Base-by-base conservation (phyloP, 2,329 filamentous ascomycete species). In the Epichloe baconii region DNA sequence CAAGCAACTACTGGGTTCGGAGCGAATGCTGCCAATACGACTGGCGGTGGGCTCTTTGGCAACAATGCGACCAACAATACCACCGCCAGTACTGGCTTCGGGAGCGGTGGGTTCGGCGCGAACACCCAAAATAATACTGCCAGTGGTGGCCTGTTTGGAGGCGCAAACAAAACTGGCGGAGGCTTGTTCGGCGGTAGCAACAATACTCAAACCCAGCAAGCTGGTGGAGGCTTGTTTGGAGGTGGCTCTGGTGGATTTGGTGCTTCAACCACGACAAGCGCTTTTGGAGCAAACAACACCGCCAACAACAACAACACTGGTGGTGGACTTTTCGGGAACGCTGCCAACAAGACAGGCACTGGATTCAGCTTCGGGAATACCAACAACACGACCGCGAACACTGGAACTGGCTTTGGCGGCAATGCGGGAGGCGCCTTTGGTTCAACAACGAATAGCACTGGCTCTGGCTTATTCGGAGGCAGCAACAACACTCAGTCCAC, bases 1-100 rank as follows among this genome's bases (percentile, higher is more conserved):
- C 59, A 59, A 47, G 55, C 62, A 12, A 54, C 57, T 26, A 63
- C 69, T 55, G 72, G 69, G 11, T 82, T 82, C 57, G 78, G 78
- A 48, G 48, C 63, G 15, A 59, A 53, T 51, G 64, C 57, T 44
- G 54, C 68, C 40, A 68, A 66, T 50, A 61, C 59, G 34, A 66
- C 62, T 8, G 57, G 62, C 26, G 61, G 65, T 21, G 66, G 68
- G 19, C 49, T 72, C 12, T 74, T 74, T 50, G 69, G 65, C 50
- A 61, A 57, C 40, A 61, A 56, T 51, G 62, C 57, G 23, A 62
- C 57, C 42, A 66, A 66, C 14, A 59, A 60, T 40, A 68, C 62
- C 45, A 65, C 64, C 23, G 5, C 23, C 26, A 38, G 51, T 7
- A 50, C 53, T 35, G 56, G 52, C 23, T 60, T 61, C 34, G 58